These are phyloP conservation scores for Nakataea oryzae DNA, from an alignment of 2,329 filamentous ascomycete genomes.

Conservation along the genomic window DNA sequence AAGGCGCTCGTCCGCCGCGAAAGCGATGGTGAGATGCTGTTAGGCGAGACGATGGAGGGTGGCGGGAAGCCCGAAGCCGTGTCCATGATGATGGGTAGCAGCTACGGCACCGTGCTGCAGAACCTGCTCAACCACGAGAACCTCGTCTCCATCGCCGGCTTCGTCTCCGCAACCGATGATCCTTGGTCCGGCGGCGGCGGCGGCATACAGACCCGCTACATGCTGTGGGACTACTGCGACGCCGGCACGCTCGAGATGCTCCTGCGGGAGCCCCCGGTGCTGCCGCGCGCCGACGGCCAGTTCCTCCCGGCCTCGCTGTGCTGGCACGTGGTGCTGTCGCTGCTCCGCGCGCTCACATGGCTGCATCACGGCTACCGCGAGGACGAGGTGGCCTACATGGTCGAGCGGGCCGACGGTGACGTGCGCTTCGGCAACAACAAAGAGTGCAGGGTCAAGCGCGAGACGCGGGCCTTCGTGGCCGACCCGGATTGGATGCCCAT, in stretches of 20 bases:
- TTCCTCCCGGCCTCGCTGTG: conserved; percentile 42
- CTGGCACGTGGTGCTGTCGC: conserved; percentile 41
- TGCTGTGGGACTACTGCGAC: conserved; percentile 43
- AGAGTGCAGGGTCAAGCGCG: neutral
- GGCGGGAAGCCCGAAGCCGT: conserved; percentile 6
- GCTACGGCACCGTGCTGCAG: conserved; percentile 17
- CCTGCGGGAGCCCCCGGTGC: conserved; percentile 12
- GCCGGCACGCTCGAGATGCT: conserved; percentile 35
- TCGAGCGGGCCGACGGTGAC: neutral
- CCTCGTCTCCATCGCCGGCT: conserved; percentile 30
- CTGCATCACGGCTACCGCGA: conserved; percentile 36
- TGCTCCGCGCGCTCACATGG: conserved; percentile 38
- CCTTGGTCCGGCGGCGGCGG: conserved; percentile 7
- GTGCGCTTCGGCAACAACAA: neutral
- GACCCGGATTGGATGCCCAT: conserved; percentile 33
- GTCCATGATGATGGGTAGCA: conserved; percentile 15
- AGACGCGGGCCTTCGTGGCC: neutral
- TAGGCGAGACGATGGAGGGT: conserved; percentile 18
- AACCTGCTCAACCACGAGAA: conserved; percentile 38
- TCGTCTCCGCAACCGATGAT: neutral
- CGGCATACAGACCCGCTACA: conserved; percentile 15
- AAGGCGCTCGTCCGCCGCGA: conserved; percentile 18
- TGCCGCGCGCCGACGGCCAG: conserved; percentile 8
- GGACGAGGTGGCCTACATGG: conserved; percentile 5
- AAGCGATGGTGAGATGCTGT: conserved; percentile 20